Evolutionary conservation across 139 green algal species (phyloP).

Genomic region (Haematococcus lacustris): DNA sequence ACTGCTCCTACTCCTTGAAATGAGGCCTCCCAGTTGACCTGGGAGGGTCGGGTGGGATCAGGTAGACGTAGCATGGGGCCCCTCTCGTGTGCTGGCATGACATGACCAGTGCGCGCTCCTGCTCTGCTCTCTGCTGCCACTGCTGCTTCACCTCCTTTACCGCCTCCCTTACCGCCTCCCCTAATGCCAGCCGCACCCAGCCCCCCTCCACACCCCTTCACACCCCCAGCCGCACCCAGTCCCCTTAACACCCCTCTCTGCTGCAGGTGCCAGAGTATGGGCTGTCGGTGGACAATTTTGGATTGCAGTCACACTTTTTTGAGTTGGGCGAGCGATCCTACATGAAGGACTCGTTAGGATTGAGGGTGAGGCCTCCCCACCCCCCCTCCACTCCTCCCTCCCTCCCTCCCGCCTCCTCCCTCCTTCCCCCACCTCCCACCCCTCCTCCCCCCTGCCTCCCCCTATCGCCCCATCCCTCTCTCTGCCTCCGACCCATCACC

Average conservation of each 20-base stretch:
- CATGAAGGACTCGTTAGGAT: conserved; percentile 57
- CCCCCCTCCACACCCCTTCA: too few relatives aligned
- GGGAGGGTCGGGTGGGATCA: neutral
- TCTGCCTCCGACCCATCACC: neutral
- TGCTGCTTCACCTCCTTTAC: neutral
- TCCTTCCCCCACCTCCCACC: too few relatives aligned
- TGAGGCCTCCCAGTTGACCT: neutral
- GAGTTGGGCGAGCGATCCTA: conserved; percentile 79
- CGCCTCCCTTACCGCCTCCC: too few relatives aligned
- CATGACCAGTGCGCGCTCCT: neutral
- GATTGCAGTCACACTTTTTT: conserved; percentile 12
- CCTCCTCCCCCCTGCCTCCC: too few relatives aligned
- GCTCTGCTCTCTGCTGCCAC: neutral
- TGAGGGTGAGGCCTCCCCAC: conserved; percentile 18
- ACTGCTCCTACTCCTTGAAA: too few relatives aligned
- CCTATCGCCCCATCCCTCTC: neutral
- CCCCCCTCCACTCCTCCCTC: too few relatives aligned
- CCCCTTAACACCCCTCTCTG: too few relatives aligned
- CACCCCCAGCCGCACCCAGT: too few relatives aligned
- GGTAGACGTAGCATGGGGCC: neutral
- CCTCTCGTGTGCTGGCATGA: neutral
- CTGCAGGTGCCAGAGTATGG: neutral
- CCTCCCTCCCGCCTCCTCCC: neutral
- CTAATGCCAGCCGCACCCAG: neutral
- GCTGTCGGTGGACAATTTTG: conserved; percentile 14